Percentiles rank a stretch among this genome's conserved stretches.
These are phyloP conservation scores for bread wheat (Triticum aestivum) DNA, from an alignment of 176 grass and related monocot species.

Conservation along the genomic window IWGSC_CS_RefSeq_v2.1 NC_057806.1:621041129-621041628, in stretches of 20 bases:
- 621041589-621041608: too few species aligned
- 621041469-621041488: background rate
- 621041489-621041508: background rate
- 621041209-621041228: slow-evolving; percentile 81
- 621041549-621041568: background rate
- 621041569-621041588: too few species aligned
- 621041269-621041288: slow-evolving; percentile 73
- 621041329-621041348: slow-evolving; percentile 88
- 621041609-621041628: background rate
- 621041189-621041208: slow-evolving; percentile 78
- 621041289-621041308: slow-evolving; percentile 64
- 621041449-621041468: slow-evolving; percentile 44
- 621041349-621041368: slow-evolving; percentile 87
- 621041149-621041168: slow-evolving; percentile 93
- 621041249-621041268: slow-evolving; percentile 87
- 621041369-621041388: slow-evolving; percentile 80
- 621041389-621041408: slow-evolving; percentile 58
- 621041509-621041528: background rate
- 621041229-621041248: slow-evolving; percentile 82
- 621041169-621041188: slow-evolving; percentile 76
- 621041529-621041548: background rate
- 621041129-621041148: slow-evolving; percentile 61
- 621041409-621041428: slow-evolving; percentile 86
- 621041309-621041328: slow-evolving; percentile 81
- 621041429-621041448: slow-evolving; percentile 34